A percentile compares a stretch with the other conserved stretches of the same genome.
phyloP scores from a whole-genome alignment of 73 alveolate species.

The Stentor coeruleus region DNA sequence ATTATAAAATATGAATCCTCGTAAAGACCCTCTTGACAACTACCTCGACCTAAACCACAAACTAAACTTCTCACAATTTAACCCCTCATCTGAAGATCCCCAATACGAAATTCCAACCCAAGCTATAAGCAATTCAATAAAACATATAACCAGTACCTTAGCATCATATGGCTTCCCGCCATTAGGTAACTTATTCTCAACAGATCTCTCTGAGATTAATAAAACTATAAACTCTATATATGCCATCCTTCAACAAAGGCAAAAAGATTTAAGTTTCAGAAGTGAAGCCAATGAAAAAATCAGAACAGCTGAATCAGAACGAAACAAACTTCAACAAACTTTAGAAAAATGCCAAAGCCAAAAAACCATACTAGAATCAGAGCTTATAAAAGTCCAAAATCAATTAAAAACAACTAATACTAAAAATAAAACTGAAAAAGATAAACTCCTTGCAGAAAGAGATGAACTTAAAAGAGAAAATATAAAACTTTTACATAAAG shows the following conservation, averaged over 20 bases:
- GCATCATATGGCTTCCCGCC: conserved; percentile 18
- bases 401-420: background rate
- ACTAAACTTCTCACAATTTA: conserved; percentile 1
- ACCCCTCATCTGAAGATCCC: background rate
- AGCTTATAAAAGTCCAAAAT: conserved; percentile 5
- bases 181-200: background rate
- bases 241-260: conserved; percentile 11
- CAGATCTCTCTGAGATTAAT: conserved; percentile 4
- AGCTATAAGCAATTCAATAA: conserved; percentile 8
- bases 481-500: background rate
- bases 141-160: conserved; percentile 22
- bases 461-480: conserved; percentile 25
- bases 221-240: conserved; percentile 13
- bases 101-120: conserved; percentile 13
- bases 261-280: background rate
- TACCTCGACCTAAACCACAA: background rate
- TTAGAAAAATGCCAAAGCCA: background rate
- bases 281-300: conserved; percentile 16
- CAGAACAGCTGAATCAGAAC: background rate
- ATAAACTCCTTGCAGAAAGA: conserved; percentile 13
- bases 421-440: conserved; percentile 24
- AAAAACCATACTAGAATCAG: conserved; percentile 5
- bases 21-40: conserved; percentile 10
- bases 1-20: conserved; percentile 3
- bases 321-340: background rate